A percentile compares a stretch with the other conserved stretches of the same genome.
Evolutionary conservation across 202 grass and related monocot species (phyloP).

Genomic region (Bolboschoenoplectus hybrid): DNA sequence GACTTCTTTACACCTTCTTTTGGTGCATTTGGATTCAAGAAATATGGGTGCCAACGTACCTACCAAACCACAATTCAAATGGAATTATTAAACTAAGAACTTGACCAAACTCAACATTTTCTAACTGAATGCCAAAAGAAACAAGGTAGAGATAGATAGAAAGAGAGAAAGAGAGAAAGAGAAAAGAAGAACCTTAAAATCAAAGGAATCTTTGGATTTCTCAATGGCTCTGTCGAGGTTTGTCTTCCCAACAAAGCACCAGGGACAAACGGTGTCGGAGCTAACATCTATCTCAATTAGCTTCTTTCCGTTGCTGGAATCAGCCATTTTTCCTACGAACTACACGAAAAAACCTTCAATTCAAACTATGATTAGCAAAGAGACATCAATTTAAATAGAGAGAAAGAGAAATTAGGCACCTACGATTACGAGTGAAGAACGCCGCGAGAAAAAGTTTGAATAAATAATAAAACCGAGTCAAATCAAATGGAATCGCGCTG

Average conservation of each 20-base stretch:
- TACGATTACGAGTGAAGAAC: neutral
- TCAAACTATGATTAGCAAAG: conserved; percentile 5
- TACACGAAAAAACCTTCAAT: conserved; percentile 31
- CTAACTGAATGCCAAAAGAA: neutral
- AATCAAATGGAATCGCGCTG: conserved; percentile 16
- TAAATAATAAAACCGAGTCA: neutral
- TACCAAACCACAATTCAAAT: conserved; percentile 32
- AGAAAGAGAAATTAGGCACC: neutral
- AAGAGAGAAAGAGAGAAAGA: neutral
- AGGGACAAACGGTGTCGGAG: conserved; percentile 91
- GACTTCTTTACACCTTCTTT: conserved; percentile 89
- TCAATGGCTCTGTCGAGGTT: conserved; percentile 90
- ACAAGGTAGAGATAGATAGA: neutral
- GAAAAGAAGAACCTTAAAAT: conserved; percentile 73
- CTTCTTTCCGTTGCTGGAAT: conserved; percentile 55
- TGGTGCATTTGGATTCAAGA: conserved; percentile 69
- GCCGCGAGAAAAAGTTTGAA: neutral
- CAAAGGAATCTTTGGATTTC: conserved; percentile 61
- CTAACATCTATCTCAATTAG: conserved; percentile 81
- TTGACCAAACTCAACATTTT: neutral
- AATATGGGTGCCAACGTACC: conserved; percentile 95
- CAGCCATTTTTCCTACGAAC: conserved; percentile 62
- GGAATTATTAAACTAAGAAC: conserved; percentile 1
- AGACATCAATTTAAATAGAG: neutral
- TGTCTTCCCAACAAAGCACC: conserved; percentile 91